phyloP scores from a whole-genome alignment of 208 protist species.

The Acanthamoeba polyphaga region DNA sequence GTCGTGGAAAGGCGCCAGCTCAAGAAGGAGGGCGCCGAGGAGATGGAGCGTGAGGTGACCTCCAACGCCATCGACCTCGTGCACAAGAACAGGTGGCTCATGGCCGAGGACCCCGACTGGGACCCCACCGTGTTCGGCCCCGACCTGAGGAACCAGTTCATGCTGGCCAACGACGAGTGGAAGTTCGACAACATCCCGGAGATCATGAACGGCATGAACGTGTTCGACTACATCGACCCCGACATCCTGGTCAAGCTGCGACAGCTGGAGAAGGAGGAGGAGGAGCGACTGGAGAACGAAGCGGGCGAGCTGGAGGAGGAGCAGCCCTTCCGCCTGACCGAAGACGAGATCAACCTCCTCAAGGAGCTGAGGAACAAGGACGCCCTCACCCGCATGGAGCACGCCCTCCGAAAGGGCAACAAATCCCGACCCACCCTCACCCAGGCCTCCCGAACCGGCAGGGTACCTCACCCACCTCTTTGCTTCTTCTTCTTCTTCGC shows the following conservation, averaged over 20 bases:
- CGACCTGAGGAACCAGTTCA: constrained; percentile 83
- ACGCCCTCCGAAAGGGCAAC: constrained; percentile 24
- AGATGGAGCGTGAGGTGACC: constrained; percentile 66
- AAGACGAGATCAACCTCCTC: constrained; percentile 36
- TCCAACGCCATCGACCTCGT: constrained; percentile 55
- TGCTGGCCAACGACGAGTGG: constrained; percentile 96
- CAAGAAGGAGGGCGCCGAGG: constrained; percentile 50
- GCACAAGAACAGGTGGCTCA: constrained; percentile 60
- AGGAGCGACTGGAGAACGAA: constrained; percentile 84
- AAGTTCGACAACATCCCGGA: constrained; percentile 99
- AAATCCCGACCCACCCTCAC: constrained; percentile 37
- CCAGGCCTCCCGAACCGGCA: constrained; percentile 40
- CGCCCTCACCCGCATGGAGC: constrained; percentile 48
- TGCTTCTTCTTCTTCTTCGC: background rate
- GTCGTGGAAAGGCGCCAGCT: constrained; percentile 46
- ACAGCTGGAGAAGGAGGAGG: constrained; percentile 95
- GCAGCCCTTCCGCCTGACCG: constrained; percentile 51
- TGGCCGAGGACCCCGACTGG: constrained; percentile 64
- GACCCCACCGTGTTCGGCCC: constrained; percentile 73
- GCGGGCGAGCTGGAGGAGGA: constrained; percentile 72
- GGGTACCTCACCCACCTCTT: background rate
- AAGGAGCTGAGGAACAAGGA: constrained; percentile 71
- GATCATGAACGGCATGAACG: constrained; percentile 99
- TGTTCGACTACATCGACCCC: constrained; percentile 99
- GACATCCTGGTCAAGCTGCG: constrained; percentile 95